These are phyloP conservation scores for Fraxinus angustifolia DNA, from an alignment of 305 asterid genomes.

Conservation along the genomic window DNA sequence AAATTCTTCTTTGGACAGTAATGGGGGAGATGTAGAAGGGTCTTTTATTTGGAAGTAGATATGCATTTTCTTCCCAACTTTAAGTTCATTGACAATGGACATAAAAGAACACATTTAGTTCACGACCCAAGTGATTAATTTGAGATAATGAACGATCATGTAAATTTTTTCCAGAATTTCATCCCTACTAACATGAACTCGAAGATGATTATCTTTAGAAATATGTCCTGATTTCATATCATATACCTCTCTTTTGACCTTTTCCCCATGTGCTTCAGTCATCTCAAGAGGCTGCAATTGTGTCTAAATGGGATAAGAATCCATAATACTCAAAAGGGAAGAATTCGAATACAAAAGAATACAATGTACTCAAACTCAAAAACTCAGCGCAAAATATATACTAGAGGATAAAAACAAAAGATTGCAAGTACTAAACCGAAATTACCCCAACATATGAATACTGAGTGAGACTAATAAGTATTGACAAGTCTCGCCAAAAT, in stretches of 20 bases:
- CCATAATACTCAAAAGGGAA: background rate
- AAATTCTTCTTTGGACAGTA: conserved; percentile 46
- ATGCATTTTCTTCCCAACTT: conserved; percentile 40
- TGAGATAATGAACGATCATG: background rate
- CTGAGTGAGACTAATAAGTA: too few species aligned
- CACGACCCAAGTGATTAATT: conserved; percentile 32
- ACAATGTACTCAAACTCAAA: too few species aligned
- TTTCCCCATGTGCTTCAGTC: conserved; percentile 25
- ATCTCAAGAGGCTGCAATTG: conserved; percentile 32
- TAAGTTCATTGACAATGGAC: conserved; percentile 29
- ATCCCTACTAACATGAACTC: background rate
- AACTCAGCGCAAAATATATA: background rate
- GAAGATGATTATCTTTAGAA: conserved; percentile 24
- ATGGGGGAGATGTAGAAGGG: conserved; percentile 47
- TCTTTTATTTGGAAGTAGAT: conserved; percentile 48
- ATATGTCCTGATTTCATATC: background rate
- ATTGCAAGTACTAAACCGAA: background rate
- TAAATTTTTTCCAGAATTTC: background rate
- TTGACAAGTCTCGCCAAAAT: background rate
- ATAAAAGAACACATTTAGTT: conserved; percentile 51
- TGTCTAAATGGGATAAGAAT: background rate
- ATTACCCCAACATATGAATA: too few species aligned
- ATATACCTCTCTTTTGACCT: background rate
- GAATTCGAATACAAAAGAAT: background rate
- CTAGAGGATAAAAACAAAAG: too few species aligned